Conservation (phyloP, 163 green algal species). For the Scenedesmus sp. region DNA sequence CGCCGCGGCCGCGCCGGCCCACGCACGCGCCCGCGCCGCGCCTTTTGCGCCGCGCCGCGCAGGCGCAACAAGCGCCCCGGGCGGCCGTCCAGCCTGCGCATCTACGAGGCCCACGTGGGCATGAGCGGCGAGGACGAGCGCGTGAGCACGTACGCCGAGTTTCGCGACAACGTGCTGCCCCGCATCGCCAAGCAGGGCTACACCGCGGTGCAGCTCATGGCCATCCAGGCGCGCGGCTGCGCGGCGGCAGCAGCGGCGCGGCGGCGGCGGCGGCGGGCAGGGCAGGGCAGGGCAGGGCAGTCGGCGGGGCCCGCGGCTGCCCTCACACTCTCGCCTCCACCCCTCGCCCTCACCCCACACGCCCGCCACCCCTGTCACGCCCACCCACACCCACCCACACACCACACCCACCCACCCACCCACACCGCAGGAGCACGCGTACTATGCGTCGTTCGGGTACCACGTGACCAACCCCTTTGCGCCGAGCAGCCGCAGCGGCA, state of each 20-base stretch:
- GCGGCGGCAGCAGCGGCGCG: not conserved
- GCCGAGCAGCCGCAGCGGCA: slow-evolving; percentile 81
- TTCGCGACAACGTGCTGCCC: slow-evolving; percentile 87
- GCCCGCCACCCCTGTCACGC: too few species aligned
- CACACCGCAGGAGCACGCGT: slow-evolving; percentile 85
- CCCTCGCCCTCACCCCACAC: too few species aligned
- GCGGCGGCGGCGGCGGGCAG: not conserved
- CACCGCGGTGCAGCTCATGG: slow-evolving; percentile 95
- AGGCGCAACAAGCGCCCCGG: slow-evolving; percentile 50
- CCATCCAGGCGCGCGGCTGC: slow-evolving; percentile 62
- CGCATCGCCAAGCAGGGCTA: slow-evolving; percentile 89
- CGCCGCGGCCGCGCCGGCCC: too few species aligned
- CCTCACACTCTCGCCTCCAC: too few species aligned
- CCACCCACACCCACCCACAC: too few species aligned
- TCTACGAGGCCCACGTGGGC: slow-evolving; percentile 98
- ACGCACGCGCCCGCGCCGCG: too few species aligned
- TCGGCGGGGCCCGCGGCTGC: too few species aligned
- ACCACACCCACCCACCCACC: too few species aligned
- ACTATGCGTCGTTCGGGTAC: slow-evolving; percentile 87
- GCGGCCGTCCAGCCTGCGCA: slow-evolving; percentile 69
- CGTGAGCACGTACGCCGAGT: slow-evolving; percentile 88
- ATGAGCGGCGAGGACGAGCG: slow-evolving; percentile 86
- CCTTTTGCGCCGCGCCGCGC: too few species aligned
- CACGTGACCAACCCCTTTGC: slow-evolving; percentile 97
- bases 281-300: too few species aligned